A percentile compares a stretch with the other conserved stretches of the same genome.
phyloP scores from a whole-genome alignment of 2,329 filamentous ascomycete genomes.

The Hypoxylon sp. region DNA sequence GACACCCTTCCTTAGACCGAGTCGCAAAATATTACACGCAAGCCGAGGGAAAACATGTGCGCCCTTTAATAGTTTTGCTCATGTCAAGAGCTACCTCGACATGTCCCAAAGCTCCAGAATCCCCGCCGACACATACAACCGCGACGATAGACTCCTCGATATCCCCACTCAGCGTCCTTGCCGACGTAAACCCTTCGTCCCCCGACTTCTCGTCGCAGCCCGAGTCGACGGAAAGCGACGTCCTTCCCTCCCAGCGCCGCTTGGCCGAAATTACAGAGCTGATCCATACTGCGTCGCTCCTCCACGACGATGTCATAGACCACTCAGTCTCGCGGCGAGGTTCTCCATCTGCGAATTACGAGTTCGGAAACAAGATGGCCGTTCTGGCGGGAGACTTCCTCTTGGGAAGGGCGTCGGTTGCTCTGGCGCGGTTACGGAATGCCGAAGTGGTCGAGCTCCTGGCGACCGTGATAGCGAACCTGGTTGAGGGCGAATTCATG shows the following conservation, averaged over 20 bases:
- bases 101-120: conserved; percentile 69
- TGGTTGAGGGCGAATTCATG: conserved; percentile 99
- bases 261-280: conserved; percentile 97
- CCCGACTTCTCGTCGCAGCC: conserved; percentile 61
- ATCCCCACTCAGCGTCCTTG: conserved; percentile 71
- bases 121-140: conserved; percentile 57
- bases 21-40: conserved; percentile 99
- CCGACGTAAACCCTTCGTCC: conserved; percentile 83
- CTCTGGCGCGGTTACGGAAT: conserved; percentile 88
- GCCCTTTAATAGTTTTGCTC: conserved; percentile 92
- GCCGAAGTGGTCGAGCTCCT: conserved; percentile 95
- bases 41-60: conserved; percentile 95
- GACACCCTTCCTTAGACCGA: conserved; percentile 92
- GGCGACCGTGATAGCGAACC: conserved; percentile 95
- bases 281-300: conserved; percentile 94
- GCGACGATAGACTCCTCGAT: conserved; percentile 66
- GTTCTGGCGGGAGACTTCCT: conserved; percentile 98
- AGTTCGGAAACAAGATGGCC: conserved; percentile 99
- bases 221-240: conserved; percentile 70
- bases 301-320: conserved; percentile 99
- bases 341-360: conserved; percentile 88
- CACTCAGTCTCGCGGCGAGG: conserved; percentile 88
- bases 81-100: conserved; percentile 96
- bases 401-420: conserved; percentile 91
- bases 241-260: conserved; percentile 92